Conservation (phyloP, 176 grass and related monocot genomes). For the Sorghum bicolor region Sorghum_bicolor_NCBIv3 NC_012872.2:31573501-31574000, state of each 20-base stretch:
- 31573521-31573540: conserved; percentile 77
- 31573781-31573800: not conserved
- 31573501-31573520: conserved; percentile 68
- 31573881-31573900: not conserved
- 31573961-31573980: not conserved
- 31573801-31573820: not conserved
- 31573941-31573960: not conserved
- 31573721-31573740: conserved; percentile 54
- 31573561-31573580: conserved; percentile 97
- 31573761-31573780: conserved; percentile 13
- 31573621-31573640: conserved; percentile 89
- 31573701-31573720: conserved; percentile 42
- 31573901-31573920: not conserved
- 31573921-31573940: not conserved
- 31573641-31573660: conserved; percentile 96
- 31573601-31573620: conserved; percentile 83
- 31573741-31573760: not conserved
- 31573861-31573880: not conserved
- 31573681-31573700: conserved; percentile 55
- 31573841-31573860: not conserved
- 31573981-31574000: not conserved
- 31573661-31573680: conserved; percentile 89
- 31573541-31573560: conserved; percentile 95
- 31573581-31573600: conserved; percentile 83
- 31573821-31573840: not conserved